Conservation (phyloP, 2,329 filamentous ascomycete genomes). For the Stagonosporopsis rhizophila region DNA sequence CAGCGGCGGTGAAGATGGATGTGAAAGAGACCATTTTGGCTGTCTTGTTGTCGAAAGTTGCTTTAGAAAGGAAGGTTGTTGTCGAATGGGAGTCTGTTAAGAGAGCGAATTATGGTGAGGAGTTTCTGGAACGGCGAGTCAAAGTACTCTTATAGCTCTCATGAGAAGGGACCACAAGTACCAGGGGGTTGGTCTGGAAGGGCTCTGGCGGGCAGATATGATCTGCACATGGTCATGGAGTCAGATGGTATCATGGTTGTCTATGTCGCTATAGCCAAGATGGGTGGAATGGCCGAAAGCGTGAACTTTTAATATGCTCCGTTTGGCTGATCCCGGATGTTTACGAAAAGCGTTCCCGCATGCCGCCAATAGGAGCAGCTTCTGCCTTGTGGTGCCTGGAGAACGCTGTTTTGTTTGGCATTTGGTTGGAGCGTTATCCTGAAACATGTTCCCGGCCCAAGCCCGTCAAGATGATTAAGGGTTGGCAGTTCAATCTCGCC, state of each 20-base stretch:
- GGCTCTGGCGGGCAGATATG: conserved; percentile 17
- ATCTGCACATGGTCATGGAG: conserved; percentile 23
- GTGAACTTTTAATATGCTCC: conserved; percentile 26
- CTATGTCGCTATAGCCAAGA: conserved; percentile 28
- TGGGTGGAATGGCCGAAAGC: conserved; percentile 22
- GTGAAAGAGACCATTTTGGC: conserved; percentile 42
- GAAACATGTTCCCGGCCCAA: conserved; percentile 29
- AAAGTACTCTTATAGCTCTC: conserved; percentile 29
- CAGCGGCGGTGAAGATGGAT: conserved; percentile 34
- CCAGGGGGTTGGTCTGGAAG: conserved; percentile 9
- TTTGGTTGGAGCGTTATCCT: conserved; percentile 26
- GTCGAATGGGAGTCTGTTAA: conserved; percentile 16
- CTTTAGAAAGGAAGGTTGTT: conserved; percentile 5
- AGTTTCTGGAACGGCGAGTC: conserved; percentile 18
- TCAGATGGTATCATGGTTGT: conserved; percentile 16
- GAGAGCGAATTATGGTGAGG: conserved; percentile 21
- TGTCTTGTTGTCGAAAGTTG: conserved; percentile 4
- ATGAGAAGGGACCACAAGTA: conserved; percentile 9
- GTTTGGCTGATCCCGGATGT: conserved; percentile 23
- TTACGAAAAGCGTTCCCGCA: not conserved
- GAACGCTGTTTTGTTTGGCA: not conserved
- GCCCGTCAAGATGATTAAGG: conserved; percentile 31
- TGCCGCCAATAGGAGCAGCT: conserved; percentile 9
- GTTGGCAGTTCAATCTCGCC: conserved; percentile 34
- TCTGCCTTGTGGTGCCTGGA: not conserved